Conservation (phyloP, 2,329 filamentous ascomycete genomes). For the Cladosporium phlei region DNA sequence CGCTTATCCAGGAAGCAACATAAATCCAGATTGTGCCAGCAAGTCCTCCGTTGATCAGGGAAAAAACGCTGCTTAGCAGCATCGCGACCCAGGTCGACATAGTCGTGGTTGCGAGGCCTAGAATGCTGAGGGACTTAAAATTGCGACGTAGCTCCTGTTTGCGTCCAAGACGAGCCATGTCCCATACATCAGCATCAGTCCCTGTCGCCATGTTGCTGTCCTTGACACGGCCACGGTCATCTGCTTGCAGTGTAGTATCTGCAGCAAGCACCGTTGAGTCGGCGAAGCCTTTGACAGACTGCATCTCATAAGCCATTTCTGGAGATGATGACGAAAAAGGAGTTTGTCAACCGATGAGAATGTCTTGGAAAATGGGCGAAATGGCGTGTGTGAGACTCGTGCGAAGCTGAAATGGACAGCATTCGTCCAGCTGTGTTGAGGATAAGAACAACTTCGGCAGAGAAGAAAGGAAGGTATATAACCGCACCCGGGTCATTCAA, state of each 20-base stretch:
- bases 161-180: constrained; percentile 30
- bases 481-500: no score
- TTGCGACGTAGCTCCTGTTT: constrained; percentile 27
- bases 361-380: background rate
- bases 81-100: constrained; percentile 30
- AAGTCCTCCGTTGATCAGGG: constrained; percentile 30
- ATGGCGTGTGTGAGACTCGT: background rate
- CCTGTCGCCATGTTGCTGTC: constrained; percentile 6
- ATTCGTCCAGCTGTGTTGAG: background rate
- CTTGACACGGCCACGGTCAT: constrained; percentile 6
- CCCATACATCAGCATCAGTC: constrained; percentile 13
- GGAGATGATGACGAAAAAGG: no score
- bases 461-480: no score
- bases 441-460: background rate
- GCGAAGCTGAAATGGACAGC: background rate
- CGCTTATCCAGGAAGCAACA: constrained; percentile 26
- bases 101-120: constrained; percentile 29
- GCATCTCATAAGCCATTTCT: constrained; percentile 11
- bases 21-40: constrained; percentile 32
- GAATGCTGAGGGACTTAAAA: constrained; percentile 25
- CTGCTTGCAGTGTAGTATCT: background rate
- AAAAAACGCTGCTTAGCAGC: constrained; percentile 25
- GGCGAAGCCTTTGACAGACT: constrained; percentile 7
- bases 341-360: no score
- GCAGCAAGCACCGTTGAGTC: background rate